A percentile compares a stretch with the other conserved stretches of the same genome.
These are phyloP conservation scores for Pseudocercospora musae DNA, from an alignment of 2,329 filamentous ascomycete species.

Conservation along the genomic window DNA sequence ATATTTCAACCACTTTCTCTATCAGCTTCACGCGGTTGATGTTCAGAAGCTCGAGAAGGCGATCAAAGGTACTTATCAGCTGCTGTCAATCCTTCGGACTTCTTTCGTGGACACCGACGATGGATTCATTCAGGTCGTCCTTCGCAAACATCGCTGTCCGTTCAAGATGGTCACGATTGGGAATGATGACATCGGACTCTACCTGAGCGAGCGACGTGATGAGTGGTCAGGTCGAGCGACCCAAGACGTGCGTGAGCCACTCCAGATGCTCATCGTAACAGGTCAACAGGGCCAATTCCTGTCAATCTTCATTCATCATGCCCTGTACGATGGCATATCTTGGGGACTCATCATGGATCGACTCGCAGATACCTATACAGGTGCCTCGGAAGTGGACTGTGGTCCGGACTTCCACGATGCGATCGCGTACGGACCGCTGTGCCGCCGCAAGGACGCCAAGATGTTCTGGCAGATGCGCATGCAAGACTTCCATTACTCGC, in stretches of 20 bases:
- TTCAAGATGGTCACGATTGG: conserved; percentile 38
- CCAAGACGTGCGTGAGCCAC: conserved; percentile 48
- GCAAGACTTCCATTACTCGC: conserved; percentile 36
- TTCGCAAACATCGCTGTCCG: conserved; percentile 39
- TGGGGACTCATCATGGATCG: conserved; percentile 63
- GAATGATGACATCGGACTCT: conserved; percentile 33
- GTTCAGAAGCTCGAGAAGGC: conserved; percentile 50
- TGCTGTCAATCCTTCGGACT: conserved; percentile 66
- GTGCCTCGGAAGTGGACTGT: conserved; percentile 24
- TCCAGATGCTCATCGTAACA: conserved; percentile 50
- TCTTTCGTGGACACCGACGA: conserved; percentile 69
- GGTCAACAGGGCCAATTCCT: conserved; percentile 42
- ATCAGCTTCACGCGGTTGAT: conserved; percentile 54
- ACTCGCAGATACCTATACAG: conserved; percentile 54
- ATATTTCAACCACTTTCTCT: conserved; percentile 76
- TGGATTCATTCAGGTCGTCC: conserved; percentile 71
- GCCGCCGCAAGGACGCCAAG: conserved; percentile 45
- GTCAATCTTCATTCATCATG: conserved; percentile 74
- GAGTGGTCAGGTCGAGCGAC: conserved; percentile 57
- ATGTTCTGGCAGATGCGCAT: conserved; percentile 65
- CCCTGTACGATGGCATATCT: conserved; percentile 80
- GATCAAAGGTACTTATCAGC: conserved; percentile 54
- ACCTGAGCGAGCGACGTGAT: conserved; percentile 39
- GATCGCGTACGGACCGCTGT: conserved; percentile 66
- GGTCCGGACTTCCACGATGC: conserved; percentile 63